Conservation (phyloP, 257 asterid genomes). For the Mitragyna speciosa region DNA sequence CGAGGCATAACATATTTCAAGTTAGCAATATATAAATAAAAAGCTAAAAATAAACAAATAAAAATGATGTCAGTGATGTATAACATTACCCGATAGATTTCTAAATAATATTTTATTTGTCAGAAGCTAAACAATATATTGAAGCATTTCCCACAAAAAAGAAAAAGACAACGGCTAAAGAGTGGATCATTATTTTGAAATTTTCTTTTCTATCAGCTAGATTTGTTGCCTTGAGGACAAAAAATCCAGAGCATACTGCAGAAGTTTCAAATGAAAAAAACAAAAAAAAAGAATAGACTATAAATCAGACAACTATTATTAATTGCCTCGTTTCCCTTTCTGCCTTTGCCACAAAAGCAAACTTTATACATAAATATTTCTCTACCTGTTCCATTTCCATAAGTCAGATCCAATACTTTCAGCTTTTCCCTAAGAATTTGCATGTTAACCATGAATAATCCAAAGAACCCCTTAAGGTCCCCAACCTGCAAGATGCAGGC, state of each 20-base stretch:
- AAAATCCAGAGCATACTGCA: neutral
- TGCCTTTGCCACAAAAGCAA: neutral
- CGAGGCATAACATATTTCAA: conserved; percentile 18
- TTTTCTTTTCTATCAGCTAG: neutral
- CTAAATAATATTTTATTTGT: neutral
- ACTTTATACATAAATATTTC: conserved; percentile 12
- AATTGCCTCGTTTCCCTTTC: neutral
- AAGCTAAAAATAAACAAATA: neutral
- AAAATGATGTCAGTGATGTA: neutral
- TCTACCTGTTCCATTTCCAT: conserved; percentile 80
- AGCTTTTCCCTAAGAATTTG: conserved; percentile 70
- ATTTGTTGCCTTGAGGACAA: neutral
- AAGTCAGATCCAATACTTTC: conserved; percentile 69
- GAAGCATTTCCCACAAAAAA: neutral
- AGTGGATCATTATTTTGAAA: neutral
- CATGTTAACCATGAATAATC: conserved; percentile 66
- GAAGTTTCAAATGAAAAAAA: too few relatives aligned
- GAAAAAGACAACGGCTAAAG: neutral
- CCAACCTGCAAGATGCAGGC: conserved; percentile 64
- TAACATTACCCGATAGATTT: neutral
- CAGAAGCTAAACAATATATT: neutral
- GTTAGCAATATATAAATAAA: conserved; percentile 22
- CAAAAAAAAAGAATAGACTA: too few relatives aligned
- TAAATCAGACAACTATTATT: neutral
- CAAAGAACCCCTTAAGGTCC: conserved; percentile 83